Evolutionary conservation across 495 filamentous ascomycete species (phyloP), one percentile per base, ranked within the genome.

Genomic region (Hypoxylon cercidicola): DNA sequence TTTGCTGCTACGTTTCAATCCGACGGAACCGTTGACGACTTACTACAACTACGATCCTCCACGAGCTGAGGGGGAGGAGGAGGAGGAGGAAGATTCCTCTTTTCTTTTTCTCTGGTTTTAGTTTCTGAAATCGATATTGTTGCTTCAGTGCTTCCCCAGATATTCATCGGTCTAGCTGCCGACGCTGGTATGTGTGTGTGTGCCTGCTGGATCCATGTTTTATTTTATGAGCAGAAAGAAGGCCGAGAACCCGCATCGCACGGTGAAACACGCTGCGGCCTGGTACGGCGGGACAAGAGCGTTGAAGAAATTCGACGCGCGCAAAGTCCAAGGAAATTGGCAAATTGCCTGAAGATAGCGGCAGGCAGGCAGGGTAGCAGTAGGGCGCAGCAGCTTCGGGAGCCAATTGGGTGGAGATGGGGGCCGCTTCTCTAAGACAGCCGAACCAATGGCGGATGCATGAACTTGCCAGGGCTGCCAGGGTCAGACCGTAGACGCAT

Each of bases 381-480:
- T 48, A 64, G 54, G 65, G 65, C 65, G 65, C 65, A 68, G 65
- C 60, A 68, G 51, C n/a, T 32, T 56, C 34, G 64, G 55, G 45
- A 64, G 55, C 60, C 60, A 68, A 68, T 68, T 63, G 59, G 60
- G 49, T 59, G 47, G 60, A 32, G 49, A n/a, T 15, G 44, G 49
- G 49, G 41, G 30, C 23, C 55, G 54, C 65, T 63, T 68, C 60
- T 60, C 59, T 55, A 60, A 60, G 65, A 56, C 39, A 60, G 23
- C 55, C 65, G 60, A 54, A 18, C 65, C 65, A 68, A 68, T 68
- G 8, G 45, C 16, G 4, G n/a, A 4, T 19, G 15, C 45, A 60
- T 64, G 40, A 60, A 64, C 39, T 3, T 54, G 37, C 65, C 21
- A 53, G 65, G 65, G 49, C 62, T 53, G 21, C 16, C 16, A 40